Base-by-base conservation (phyloP, 129 eudicot genomes). In the Sambucus nigra region DNA sequence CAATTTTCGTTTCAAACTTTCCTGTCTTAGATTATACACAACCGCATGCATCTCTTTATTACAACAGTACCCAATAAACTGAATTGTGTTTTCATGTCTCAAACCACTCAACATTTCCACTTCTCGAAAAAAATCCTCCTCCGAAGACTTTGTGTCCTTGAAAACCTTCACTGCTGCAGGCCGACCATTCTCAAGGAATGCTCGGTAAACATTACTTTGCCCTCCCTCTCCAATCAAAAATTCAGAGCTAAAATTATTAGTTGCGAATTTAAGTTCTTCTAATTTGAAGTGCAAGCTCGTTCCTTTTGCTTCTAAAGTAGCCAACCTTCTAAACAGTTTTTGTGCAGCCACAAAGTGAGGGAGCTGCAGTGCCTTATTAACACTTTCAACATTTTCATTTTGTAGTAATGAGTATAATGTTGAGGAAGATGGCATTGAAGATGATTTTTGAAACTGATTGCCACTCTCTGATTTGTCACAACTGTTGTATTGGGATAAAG, bases 131-230 rank as follows among this genome's bases (percentile, higher is more conserved):
- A 69, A 55, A 21, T 59, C 51, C 1, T 64, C 68, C 12, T 41
- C 69, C 3, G 60, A 55, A 16, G 56, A 27, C 2, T 41, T 47
- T 10, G 59, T 19, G 26, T 5, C 15, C 38, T 44, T 59, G 5
- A 60, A 26, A 46, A 69, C 81, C 49, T 75, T 75, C 48, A 75
- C 76, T 16, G 81, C 76, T 16, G 51, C 76, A 58, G 28, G 45
- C 60, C 64, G 38, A 22, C 67, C 76, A 54, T 65, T 55, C 25
- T 49, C 69, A 59, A 69, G 73, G 55, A 24, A 21, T 14, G 65
- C 76, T 9, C 44, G 51, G 52, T 75, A 75, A 25, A 75, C 76
- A 24, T 10, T 67, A 64, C 69, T 75, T 21, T 59, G 63, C 19
- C 65, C 72, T 14, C 71, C 76, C 38, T 69, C 76, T 28, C 76